phyloP scores from a whole-genome alignment of 306 rosid genomes.

The Quercus gilva region DNA sequence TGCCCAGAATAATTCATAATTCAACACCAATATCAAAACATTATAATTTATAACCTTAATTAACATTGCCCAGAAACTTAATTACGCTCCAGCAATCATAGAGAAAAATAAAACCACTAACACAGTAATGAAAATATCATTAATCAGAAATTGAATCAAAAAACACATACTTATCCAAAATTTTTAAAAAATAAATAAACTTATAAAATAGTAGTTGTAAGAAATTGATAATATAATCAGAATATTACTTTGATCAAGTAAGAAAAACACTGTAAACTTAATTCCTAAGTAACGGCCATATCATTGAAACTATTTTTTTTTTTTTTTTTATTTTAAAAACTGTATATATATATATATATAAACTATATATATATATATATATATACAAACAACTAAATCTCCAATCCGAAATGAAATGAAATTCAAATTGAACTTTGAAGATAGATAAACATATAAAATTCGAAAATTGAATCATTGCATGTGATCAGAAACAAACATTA shows the following conservation, averaged over 20 bases:
- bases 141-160: background rate
- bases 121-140: background rate
- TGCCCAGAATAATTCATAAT: background rate
- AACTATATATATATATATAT: background rate
- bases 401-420: background rate
- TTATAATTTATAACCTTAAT: background rate
- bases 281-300: background rate
- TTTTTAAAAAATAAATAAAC: constrained; percentile 1
- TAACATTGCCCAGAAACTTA: background rate
- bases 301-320: no score
- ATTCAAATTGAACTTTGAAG: constrained; percentile 13
- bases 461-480: constrained; percentile 43
- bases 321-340: background rate
- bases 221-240: constrained; percentile 14
- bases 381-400: constrained; percentile 29
- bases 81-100: background rate
- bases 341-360: background rate
- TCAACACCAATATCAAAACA: background rate
- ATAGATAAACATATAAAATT: constrained; percentile 18
- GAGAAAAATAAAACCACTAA: background rate
- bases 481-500: constrained; percentile 20
- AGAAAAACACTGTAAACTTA: background rate
- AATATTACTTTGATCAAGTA: constrained; percentile 8
- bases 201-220: background rate
- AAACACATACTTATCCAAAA: no score